Evolutionary conservation across 2,329 filamentous ascomycete genomes (phyloP), one percentile per base, ranked within the genome.

Genomic region (Balansia obtecta): DNA sequence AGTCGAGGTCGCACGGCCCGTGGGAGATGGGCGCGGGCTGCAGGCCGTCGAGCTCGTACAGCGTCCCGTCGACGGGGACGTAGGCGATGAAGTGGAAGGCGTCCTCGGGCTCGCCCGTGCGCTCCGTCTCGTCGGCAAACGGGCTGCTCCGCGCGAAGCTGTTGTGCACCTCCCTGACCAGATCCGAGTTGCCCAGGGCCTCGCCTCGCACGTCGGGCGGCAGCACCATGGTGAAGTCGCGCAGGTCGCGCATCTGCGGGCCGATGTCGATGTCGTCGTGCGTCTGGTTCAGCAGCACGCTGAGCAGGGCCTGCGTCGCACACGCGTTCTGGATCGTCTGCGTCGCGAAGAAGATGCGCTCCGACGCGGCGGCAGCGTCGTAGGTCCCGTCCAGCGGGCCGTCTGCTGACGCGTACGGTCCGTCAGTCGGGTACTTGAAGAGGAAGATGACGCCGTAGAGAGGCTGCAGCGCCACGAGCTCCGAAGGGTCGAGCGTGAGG

Each of bases 311-410:
- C 68, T 98, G 93, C 15, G 93, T 98, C 43, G 90, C 93, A 70
- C 93, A 98, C 8, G 93, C 93, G 68, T 98, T 98, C 69, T 97
- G 91, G 65, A 98, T 98, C 4, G 91, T 97, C 72, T 98, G 93
- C 32, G 85, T 83, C 4, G 93, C 93, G 69, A 98, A 98, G 76
- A 95, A 98, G 60, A 95, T 76, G 54, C 78, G 75, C 55, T 88
- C 82, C 16, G 85, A 74, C n/a, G n/a, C n/a, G 13, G 88, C 88
- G 15, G 74, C 75, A 58, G 81, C 73, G 70, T 96, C 89, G 67
- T 88, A 95, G 34, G 71, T 74, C 54, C 93, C 93, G 65, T 97
- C 90, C 56, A 82, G 78, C 0, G 90, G 89, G 43, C 77, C 77
- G 51, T 80, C 75, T 41, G 76, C 70, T 54, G 67, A 68, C 38